These are phyloP conservation scores for Crithidia fasciculata DNA, from an alignment of 208 protist genomes.

Conservation along the genomic window DNA sequence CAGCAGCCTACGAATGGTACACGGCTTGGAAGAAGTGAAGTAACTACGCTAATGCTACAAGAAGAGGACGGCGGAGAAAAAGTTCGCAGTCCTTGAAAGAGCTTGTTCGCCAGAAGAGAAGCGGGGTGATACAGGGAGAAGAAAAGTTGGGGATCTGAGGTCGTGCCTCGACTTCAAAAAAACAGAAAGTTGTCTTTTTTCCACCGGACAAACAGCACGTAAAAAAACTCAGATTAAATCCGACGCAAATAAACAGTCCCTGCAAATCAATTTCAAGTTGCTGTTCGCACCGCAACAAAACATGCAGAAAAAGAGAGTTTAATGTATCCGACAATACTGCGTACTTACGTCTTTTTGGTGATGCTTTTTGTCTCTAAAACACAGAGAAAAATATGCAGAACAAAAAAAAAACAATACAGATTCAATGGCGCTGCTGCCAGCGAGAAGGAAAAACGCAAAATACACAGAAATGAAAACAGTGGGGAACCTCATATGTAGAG, in stretches of 20 bases:
- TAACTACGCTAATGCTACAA: not conserved
- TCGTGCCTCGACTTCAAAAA: not conserved
- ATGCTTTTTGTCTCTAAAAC: too few species aligned
- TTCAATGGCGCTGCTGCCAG: not conserved
- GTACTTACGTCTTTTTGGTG: too few species aligned
- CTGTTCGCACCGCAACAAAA: too few species aligned
- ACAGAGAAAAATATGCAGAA: not conserved
- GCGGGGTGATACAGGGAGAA: not conserved
- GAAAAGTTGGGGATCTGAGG: not conserved
- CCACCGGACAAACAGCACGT: too few species aligned
- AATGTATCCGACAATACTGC: too few species aligned
- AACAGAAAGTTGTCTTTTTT: not conserved
- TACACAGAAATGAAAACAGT: not conserved
- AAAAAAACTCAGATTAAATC: too few species aligned
- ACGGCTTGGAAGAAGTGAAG: not conserved
- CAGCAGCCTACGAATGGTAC: not conserved
- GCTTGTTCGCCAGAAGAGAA: too few species aligned
- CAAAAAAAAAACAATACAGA: slow-evolving; percentile 6
- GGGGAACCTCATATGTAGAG: not conserved
- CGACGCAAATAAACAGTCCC: too few species aligned
- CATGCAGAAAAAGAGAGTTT: too few species aligned
- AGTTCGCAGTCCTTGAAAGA: not conserved
- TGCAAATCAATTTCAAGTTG: too few species aligned
- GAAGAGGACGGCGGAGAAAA: too few species aligned
- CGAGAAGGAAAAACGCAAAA: slow-evolving; percentile 5